Conservation (phyloP, 257 asterid species). For the Gentiana macrophylla region DNA sequence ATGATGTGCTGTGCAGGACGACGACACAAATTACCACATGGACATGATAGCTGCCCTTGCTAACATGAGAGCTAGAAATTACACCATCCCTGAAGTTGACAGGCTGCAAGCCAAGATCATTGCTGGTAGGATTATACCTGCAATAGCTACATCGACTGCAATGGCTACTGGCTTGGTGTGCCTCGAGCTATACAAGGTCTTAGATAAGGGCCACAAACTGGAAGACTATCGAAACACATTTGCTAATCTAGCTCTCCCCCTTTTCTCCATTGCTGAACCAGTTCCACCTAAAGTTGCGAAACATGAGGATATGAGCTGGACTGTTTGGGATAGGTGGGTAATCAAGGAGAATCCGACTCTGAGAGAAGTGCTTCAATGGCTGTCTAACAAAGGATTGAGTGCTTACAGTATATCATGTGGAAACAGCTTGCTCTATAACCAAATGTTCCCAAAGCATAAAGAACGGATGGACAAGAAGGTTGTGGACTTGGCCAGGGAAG, state of each 20-base stretch:
- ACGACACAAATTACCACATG: constrained; percentile 86
- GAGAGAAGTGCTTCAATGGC: constrained; percentile 67
- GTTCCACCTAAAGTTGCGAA: constrained; percentile 60
- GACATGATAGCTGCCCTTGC: constrained; percentile 87
- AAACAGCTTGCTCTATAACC: constrained; percentile 64
- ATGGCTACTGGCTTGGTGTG: constrained; percentile 92
- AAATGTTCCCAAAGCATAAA: constrained; percentile 77
- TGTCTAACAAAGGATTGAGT: constrained; percentile 58
- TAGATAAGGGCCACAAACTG: constrained; percentile 58
- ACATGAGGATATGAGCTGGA: constrained; percentile 79
- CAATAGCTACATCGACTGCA: constrained; percentile 88
- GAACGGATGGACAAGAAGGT: constrained; percentile 79
- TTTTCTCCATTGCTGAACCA: constrained; percentile 88
- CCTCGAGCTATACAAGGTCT: constrained; percentile 81
- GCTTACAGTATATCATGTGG: constrained; percentile 85
- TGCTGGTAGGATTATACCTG: constrained; percentile 88
- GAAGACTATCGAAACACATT: constrained; percentile 91
- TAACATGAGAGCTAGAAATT: constrained; percentile 94
- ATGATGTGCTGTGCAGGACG: constrained; percentile 42
- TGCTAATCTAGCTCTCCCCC: constrained; percentile 78
- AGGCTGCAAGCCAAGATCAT: constrained; percentile 84
- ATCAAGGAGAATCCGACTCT: constrained; percentile 53
- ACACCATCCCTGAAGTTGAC: constrained; percentile 82
- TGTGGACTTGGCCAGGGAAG: constrained; percentile 55
- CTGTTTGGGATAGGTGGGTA: constrained; percentile 90